A percentile compares a stretch with the other conserved stretches of the same genome.
Conservation (phyloP, 352 stramenopile genomes). For the Phytophthora pisi region DNA sequence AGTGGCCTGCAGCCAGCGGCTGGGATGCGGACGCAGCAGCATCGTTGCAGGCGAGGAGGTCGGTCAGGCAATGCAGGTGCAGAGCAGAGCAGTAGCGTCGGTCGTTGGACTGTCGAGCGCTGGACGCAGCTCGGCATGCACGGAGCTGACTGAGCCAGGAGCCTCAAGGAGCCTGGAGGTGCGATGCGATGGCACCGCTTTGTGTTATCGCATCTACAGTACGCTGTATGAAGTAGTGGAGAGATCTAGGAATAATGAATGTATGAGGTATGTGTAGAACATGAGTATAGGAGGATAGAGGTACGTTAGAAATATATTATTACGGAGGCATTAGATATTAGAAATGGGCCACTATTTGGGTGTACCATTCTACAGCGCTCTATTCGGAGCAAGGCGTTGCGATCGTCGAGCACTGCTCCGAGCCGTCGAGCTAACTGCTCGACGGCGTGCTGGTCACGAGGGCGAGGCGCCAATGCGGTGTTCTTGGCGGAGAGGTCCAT, state of each 20-base stretch:
- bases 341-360: neutral
- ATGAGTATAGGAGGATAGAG: neutral
- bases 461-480: neutral
- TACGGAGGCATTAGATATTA: neutral
- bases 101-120: slow-evolving; percentile 11
- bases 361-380: neutral
- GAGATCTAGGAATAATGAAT: neutral
- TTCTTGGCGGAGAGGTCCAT: neutral
- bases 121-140: slow-evolving; percentile 10
- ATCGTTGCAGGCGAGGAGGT: neutral
- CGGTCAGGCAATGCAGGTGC: neutral
- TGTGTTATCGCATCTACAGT: no score
- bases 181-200: neutral
- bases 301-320: neutral
- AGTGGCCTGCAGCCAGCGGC: slow-evolving; percentile 37
- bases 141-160: neutral
- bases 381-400: neutral
- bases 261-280: neutral
- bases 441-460: neutral
- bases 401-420: neutral
- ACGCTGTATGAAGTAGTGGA: neutral
- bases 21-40: slow-evolving; percentile 20
- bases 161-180: neutral
- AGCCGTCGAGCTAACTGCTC: neutral
- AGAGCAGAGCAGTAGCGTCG: neutral